Evolutionary conservation across 139 green algal species (phyloP).

Genomic region (Yamagishiella unicocca): DNA sequence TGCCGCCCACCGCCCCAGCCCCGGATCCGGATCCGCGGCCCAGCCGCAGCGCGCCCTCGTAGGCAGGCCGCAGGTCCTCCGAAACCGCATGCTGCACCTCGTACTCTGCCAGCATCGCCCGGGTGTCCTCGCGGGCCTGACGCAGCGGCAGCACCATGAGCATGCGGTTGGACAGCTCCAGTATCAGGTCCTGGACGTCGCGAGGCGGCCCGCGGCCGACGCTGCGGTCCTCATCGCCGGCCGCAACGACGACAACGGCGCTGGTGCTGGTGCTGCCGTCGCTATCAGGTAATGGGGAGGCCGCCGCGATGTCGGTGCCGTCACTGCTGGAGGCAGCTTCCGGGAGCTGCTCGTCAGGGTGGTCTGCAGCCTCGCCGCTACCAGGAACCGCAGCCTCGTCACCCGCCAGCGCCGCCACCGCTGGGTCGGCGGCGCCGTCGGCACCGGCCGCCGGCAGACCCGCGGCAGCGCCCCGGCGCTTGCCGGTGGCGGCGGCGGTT

Average conservation of each 20-base stretch:
- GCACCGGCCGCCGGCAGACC: neutral
- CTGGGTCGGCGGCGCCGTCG: neutral
- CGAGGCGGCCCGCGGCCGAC: neutral
- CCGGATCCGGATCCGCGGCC: neutral
- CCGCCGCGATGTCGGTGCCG: neutral
- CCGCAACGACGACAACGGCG: neutral
- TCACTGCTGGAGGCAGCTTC: neutral
- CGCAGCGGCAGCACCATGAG: conserved; percentile 34
- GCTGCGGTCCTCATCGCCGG: neutral
- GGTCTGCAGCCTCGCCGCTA: neutral
- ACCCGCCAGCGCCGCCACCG: neutral
- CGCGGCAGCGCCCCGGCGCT: neutral
- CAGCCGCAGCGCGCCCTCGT: conserved; percentile 5
- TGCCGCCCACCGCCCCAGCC: too few relatives aligned
- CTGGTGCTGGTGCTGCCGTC: neutral
- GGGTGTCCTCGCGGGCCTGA: neutral
- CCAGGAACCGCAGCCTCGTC: neutral
- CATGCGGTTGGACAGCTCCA: conserved; percentile 37
- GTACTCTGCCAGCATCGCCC: conserved; percentile 37
- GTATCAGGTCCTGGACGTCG: neutral
- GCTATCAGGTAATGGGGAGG: neutral
- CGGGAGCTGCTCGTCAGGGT: neutral
- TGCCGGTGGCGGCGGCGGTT: neutral
- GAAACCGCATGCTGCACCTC: conserved; percentile 37
- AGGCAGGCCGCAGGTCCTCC: conserved; percentile 9